Base-by-base conservation (phyloP, 768 basidiomycete species). In the Agrocybe pediades region DNA sequence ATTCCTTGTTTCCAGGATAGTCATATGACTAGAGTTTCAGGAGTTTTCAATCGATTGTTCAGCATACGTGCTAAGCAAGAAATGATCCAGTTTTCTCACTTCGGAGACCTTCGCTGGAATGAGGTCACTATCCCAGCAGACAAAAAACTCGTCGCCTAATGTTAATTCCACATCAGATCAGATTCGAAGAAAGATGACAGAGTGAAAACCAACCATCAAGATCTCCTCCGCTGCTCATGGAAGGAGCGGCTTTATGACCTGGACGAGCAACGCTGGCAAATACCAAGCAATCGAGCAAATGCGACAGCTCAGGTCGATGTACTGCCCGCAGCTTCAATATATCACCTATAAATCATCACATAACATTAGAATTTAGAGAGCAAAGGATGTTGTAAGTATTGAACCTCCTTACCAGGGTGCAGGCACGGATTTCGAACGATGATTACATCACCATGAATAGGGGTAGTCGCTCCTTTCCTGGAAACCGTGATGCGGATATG, bases 191-290 rank as follows among this genome's bases (percentile, higher is more conserved):
- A 24, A 8, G 33, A 27, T 29, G 41, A 8, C 25, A 8, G 21
- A 26, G 45, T 46, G 33, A 1, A 17, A 17, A 47, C 62, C 55
- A 49, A 81, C 77, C 81, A 64, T 85, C 85, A 16, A 86, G 71
- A 62, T 86, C 84, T 16, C 85, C 85, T 8, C 86, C 86, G 44
- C 85, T 86, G 41, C 81, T 85, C 85, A 88, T 87, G 0, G 85
- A 79, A 6, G 86, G 85, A 8, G 86, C 85, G 13, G 86, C 74
- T 45, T 83, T 78, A 29, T 79, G 80, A 5, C 83, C 85, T 16
- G 80, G 79, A 27, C 71, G 68, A 1, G 80, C 82, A 6, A 81
- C 79, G 1, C 79, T 77, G 1, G 86, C 81, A 57, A 88, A 88
- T 2, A 88, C 85, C 16, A 88, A 69, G 53, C 86, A 88, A 51